These are phyloP conservation scores for Sporormia fimetaria DNA, from an alignment of 495 filamentous ascomycete species.

Conservation along the genomic window DNA sequence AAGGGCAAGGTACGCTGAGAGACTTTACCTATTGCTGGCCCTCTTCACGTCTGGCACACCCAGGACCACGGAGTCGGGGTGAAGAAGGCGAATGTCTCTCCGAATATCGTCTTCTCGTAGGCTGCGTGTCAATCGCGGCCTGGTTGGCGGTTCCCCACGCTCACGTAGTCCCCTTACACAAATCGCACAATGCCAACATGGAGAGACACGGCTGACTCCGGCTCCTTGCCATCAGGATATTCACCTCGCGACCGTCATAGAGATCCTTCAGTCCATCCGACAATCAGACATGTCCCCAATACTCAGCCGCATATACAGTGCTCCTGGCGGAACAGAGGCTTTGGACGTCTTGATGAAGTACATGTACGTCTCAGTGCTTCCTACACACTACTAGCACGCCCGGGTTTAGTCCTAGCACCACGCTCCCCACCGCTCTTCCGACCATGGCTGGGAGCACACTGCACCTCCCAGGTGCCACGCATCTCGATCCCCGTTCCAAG, in stretches of 20 bases:
- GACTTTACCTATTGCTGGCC: slow-evolving; percentile 4
- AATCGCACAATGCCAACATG: slow-evolving; percentile 13
- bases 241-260: slow-evolving; percentile 68
- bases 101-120: slow-evolving; percentile 1
- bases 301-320: slow-evolving; percentile 59
- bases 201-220: slow-evolving; percentile 17
- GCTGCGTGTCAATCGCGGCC: slow-evolving; percentile 4
- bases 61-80: slow-evolving; percentile 7
- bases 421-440: slow-evolving; percentile 2
- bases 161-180: slow-evolving; percentile 4
- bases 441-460: not conserved
- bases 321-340: slow-evolving; percentile 58
- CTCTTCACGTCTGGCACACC: not conserved
- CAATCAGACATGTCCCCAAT: slow-evolving; percentile 83
- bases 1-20: slow-evolving; percentile 50
- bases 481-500: not conserved
- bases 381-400: too few species aligned
- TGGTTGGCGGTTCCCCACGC: slow-evolving; percentile 9
- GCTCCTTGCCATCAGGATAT: slow-evolving; percentile 44
- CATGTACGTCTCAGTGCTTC: slow-evolving; percentile 39
- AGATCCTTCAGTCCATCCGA: slow-evolving; percentile 82
- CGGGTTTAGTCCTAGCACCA: too few species aligned
- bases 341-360: slow-evolving; percentile 71
- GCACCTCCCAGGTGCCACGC: slow-evolving; percentile 5
- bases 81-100: slow-evolving; percentile 17